Conservation (phyloP, 257 asterid genomes). For the Primulina huaijiensis region DNA sequence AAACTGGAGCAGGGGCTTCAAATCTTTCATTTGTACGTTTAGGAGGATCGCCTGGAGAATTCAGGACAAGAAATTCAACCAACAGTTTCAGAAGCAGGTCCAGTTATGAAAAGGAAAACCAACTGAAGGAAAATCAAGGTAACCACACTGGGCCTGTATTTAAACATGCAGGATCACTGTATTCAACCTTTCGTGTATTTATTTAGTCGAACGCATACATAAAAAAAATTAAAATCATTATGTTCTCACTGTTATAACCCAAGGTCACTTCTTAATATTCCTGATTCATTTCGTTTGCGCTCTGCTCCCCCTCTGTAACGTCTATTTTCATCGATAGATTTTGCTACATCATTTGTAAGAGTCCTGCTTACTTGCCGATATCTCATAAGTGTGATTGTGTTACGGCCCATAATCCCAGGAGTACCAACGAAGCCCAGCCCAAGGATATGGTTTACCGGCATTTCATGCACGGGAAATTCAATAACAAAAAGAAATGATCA, state of each 20-base stretch:
- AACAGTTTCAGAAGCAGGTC: slow-evolving; percentile 43
- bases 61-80: too few relatives aligned
- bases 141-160: neutral
- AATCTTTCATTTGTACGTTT: slow-evolving; percentile 64
- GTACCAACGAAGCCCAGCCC: too few relatives aligned
- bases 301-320: too few relatives aligned
- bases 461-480: too few relatives aligned
- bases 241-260: neutral
- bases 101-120: slow-evolving; percentile 46
- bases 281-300: too few relatives aligned
- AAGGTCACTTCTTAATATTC: neutral
- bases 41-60: slow-evolving; percentile 71
- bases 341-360: neutral
- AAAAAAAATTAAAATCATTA: slow-evolving; percentile 5
- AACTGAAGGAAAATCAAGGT: neutral
- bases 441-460: too few relatives aligned
- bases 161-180: too few relatives aligned
- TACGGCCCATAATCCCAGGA: too few relatives aligned
- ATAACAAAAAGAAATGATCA: too few relatives aligned
- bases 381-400: neutral
- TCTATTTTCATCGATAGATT: neutral
- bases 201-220: too few relatives aligned
- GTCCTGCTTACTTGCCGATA: too few relatives aligned
- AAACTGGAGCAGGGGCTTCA: slow-evolving; percentile 58
- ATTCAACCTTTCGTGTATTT: too few relatives aligned